Evolutionary conservation across 345 rosid genomes (phyloP).

Genomic region (Erodium maritimum): DNA sequence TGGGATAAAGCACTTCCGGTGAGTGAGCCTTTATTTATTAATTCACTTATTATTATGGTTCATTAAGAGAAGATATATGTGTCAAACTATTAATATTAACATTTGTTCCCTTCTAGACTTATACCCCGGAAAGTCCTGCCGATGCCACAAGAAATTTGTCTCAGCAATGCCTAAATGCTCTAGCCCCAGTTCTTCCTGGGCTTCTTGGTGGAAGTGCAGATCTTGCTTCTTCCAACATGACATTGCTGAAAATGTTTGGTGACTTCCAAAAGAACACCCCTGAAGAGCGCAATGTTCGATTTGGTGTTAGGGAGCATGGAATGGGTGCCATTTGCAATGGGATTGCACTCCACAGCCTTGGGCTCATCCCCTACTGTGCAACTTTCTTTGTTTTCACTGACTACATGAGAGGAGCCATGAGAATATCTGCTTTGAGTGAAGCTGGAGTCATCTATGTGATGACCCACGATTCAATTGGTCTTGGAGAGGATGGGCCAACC

Average conservation of each 20-base stretch:
- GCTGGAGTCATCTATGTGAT: slow-evolving; percentile 26
- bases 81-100: not conserved
- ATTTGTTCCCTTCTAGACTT: slow-evolving; percentile 11
- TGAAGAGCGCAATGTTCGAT: slow-evolving; percentile 19
- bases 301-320: slow-evolving; percentile 26
- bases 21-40: not conserved
- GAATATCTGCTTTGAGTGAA: slow-evolving; percentile 24
- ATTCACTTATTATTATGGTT: not conserved
- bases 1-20: slow-evolving; percentile 30
- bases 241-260: slow-evolving; percentile 9
- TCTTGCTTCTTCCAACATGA: slow-evolving; percentile 26
- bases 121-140: slow-evolving; percentile 13
- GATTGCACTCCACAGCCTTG: slow-evolving; percentile 21
- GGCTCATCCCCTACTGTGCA: slow-evolving; percentile 22
- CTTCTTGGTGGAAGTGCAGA: slow-evolving; percentile 32
- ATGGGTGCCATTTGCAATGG: slow-evolving; percentile 34
- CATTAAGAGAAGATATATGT: not conserved
- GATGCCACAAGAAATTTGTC: slow-evolving; percentile 26
- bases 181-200: slow-evolving; percentile 24
- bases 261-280: slow-evolving; percentile 16
- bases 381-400: slow-evolving; percentile 27
- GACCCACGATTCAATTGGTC: slow-evolving; percentile 32
- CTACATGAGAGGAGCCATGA: slow-evolving; percentile 24
- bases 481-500: slow-evolving; percentile 35
- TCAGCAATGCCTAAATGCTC: slow-evolving; percentile 21